Evolutionary conservation across 2,329 filamentous ascomycete species (phyloP), one percentile per base, ranked within the genome.

Genomic region (Cladosporium austrohemisphaericum): DNA sequence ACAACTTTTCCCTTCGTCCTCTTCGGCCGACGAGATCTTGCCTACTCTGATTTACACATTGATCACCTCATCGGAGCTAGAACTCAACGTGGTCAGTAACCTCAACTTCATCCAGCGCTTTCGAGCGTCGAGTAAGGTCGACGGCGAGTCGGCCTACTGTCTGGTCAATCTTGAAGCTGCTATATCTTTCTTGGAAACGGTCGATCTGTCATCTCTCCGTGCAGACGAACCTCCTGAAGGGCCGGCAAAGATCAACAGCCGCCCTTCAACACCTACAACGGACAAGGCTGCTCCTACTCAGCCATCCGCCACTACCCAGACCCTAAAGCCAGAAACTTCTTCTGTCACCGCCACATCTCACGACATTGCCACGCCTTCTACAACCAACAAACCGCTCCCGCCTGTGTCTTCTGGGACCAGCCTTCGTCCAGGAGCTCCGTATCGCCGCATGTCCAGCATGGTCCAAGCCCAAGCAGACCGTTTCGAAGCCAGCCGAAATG

Each of bases 21-120:
- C 93, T 1, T 97, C 93, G 1, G 93, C 93, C 2, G 93, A 98
- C 64, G 93, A 97, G 69, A 94, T 98, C 48, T 83, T 98, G 66
- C 93, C 93, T 1, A 95, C 95, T 68, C 78, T 98, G 55, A 98
- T 98, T 54, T 98, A 95, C 71, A 88, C 90, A 0, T 79, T 98
- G 52, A 94, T 98, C 64, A 96, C 90, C 2, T 85, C 91, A 36
- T 85, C 89, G 0, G 86, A 91, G 0, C 87, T 93, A 67, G 81
- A 84, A 26, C 84, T 97, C 40, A 88, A 91, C 66, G 85, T 91
- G 49, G 89, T 95, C 62, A 97, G 92, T 73, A 94, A 98, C 65
- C 75, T 94, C n/a, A 83, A 86, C 59, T 98, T 97, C 65, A 90
- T 97, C 57, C 91, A 97, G 65, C 77, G 86, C 54, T 98, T 98